Evolutionary conservation across 208 protist species (phyloP), one percentile per base, ranked within the genome.

Genomic region (Leptomonas seymouri): DNA sequence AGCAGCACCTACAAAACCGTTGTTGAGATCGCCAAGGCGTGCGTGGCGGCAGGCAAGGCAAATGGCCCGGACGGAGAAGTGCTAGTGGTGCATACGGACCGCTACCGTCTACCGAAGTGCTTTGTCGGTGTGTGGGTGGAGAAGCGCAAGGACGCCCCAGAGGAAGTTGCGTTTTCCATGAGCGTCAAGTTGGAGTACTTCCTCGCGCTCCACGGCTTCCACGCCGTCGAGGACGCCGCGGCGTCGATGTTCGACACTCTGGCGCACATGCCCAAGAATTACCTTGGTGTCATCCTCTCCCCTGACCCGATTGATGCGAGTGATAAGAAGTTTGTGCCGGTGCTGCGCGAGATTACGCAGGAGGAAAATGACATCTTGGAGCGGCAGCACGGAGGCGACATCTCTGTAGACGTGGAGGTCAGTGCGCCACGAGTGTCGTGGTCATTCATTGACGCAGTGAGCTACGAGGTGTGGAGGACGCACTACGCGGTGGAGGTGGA

Each of bases 321-420:
- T 1, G 89, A 94, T 71, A 68, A n/a, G 41, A 80, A 80, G 12
- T 85, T 83, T 50, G 20, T 97, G 44, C 82, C 89, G 0, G 87
- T 84, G 48, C 78, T 97, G 65, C 91, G 89, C 18, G 79, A 86
- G 7, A 82, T 94, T 11, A 79, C 83, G 48, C 91, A 90, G 65
- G 59, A 55, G 41, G 45, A 34, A 2, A 90, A 84, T 58, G 81
- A 74, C 53, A 59, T 60, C 5, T 41, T 84, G 31, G 59, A 50
- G 30, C 5, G 39, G n/a, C 39, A 54, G 21, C 28, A 74, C 23
- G 77, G 63, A 25, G 59, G 45, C 6, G 31, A 46, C 39, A 54
- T 82, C 23, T 30, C 80, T 3, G 54, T 79, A 6, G 58, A 78
- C 21, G 79, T 73, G 39, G 78, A 80, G 56, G 46, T 74, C 34